Evolutionary conservation across 2,329 filamentous ascomycete species (phyloP).

Genomic region (Aspergillus sp.): DNA sequence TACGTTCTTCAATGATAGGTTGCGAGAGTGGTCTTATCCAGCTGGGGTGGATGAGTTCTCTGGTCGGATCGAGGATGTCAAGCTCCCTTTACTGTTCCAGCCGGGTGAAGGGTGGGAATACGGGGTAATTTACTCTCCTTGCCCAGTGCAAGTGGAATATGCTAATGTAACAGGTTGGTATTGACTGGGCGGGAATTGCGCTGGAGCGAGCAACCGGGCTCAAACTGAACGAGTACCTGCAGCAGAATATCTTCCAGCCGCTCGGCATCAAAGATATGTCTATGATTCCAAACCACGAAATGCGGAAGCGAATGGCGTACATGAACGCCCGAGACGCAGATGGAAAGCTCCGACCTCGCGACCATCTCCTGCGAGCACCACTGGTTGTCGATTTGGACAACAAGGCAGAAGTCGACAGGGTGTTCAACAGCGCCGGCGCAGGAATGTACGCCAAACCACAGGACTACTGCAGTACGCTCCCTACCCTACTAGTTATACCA

Average conservation of each 20-base stretch:
- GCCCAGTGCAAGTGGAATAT: constrained; percentile 21
- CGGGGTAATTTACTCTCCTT: constrained; percentile 38
- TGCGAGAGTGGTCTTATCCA: constrained; percentile 51
- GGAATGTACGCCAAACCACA: constrained; percentile 60
- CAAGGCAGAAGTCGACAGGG: constrained; percentile 20
- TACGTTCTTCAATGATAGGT: constrained; percentile 52
- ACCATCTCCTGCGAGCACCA: not conserved
- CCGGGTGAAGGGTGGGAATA: constrained; percentile 65
- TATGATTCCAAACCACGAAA: not conserved
- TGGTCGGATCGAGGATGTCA: constrained; percentile 52
- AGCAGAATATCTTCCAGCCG: constrained; percentile 50
- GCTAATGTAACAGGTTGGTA: constrained; percentile 39
- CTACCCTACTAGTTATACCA: no score
- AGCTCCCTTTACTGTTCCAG: constrained; percentile 60
- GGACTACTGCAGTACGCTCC: constrained; percentile 57
- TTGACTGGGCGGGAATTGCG: constrained; percentile 57
- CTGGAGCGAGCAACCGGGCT: constrained; percentile 48
- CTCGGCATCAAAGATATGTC: constrained; percentile 49
- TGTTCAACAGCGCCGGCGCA: constrained; percentile 61
- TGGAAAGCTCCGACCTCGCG: not conserved
- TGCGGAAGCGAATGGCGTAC: not conserved
- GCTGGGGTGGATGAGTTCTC: constrained; percentile 59
- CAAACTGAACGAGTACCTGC: constrained; percentile 51
- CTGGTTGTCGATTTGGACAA: constrained; percentile 42
- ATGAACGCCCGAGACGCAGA: not conserved